These are phyloP conservation scores for Penicillium egyptiacum DNA, from an alignment of 495 filamentous ascomycete genomes.

Conservation along the genomic window DNA sequence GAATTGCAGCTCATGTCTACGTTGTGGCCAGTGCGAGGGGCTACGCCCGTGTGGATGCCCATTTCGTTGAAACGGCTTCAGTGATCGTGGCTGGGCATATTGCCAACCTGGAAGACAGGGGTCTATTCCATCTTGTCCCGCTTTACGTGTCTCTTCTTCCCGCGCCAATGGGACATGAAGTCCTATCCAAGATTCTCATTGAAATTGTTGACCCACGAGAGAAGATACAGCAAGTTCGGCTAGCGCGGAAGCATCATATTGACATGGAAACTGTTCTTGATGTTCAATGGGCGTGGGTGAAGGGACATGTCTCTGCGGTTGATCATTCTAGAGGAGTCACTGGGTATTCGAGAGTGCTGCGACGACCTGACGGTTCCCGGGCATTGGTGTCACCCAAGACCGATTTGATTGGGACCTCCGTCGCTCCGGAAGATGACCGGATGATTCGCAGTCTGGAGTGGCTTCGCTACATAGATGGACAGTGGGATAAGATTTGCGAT, in stretches of 20 bases:
- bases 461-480: conserved; percentile 69
- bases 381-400: conserved; percentile 49
- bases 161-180: conserved; percentile 39
- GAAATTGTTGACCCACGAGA: conserved; percentile 59
- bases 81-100: conserved; percentile 71
- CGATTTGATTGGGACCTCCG: conserved; percentile 64
- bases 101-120: conserved; percentile 66
- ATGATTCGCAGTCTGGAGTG: conserved; percentile 83
- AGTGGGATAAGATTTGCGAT: conserved; percentile 69
- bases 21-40: conserved; percentile 43
- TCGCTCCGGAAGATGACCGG: conserved; percentile 61
- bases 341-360: conserved; percentile 35
- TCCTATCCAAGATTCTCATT: conserved; percentile 57
- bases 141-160: conserved; percentile 81
- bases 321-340: conserved; percentile 34
- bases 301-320: conserved; percentile 29
- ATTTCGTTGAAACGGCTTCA: conserved; percentile 35
- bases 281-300: conserved; percentile 56
- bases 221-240: conserved; percentile 45
- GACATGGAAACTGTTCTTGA: conserved; percentile 53
- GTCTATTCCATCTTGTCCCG: conserved; percentile 73
- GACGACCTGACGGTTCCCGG: conserved; percentile 34
- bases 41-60: conserved; percentile 37
- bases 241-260: conserved; percentile 56
- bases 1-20: conserved; percentile 51